phyloP scores from a whole-genome alignment of 2,329 filamentous ascomycete genomes.

The Alternaria atra region DNA sequence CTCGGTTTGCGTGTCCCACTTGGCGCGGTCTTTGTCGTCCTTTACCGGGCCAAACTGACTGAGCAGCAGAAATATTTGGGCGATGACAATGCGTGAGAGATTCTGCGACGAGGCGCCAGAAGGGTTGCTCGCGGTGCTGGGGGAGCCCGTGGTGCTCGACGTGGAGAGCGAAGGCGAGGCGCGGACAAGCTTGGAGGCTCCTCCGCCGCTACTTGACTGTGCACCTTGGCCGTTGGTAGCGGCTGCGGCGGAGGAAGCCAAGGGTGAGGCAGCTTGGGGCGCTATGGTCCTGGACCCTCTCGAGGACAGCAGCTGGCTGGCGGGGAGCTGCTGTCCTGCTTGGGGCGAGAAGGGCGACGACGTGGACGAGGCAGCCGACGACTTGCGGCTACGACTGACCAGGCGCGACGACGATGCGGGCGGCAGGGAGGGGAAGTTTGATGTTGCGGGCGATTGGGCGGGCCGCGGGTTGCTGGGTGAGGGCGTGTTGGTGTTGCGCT shows the following conservation, averaged over 20 bases:
- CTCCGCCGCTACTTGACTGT: conserved; percentile 63
- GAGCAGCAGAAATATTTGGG: conserved; percentile 92
- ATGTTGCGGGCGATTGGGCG: conserved; percentile 61
- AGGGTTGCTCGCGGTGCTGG: conserved; percentile 60
- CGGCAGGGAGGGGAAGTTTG: conserved; percentile 63
- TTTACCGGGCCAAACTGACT: conserved; percentile 78
- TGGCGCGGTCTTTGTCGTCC: conserved; percentile 87
- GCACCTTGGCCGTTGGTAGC: conserved; percentile 61
- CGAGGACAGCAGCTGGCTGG: conserved; percentile 64
- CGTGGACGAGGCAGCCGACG: conserved; percentile 63
- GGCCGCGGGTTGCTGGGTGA: conserved; percentile 61
- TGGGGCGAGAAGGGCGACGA: conserved; percentile 64
- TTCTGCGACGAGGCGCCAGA: conserved; percentile 52
- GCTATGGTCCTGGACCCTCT: conserved; percentile 66
- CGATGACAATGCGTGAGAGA: conserved; percentile 91
- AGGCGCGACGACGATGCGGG: conserved; percentile 57
- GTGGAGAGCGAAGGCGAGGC: conserved; percentile 65
- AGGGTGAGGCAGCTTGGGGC: conserved; percentile 62
- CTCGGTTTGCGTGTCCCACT: conserved; percentile 91
- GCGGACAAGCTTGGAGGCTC: conserved; percentile 64
- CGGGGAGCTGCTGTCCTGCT: conserved; percentile 65
- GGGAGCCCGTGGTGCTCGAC: conserved; percentile 62
- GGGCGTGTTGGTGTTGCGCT: conserved; percentile 51
- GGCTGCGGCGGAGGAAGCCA: conserved; percentile 64
- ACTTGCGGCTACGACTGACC: conserved; percentile 60